Conservation (phyloP, 2,329 filamentous ascomycete species). For the Phoma sp. region DNA sequence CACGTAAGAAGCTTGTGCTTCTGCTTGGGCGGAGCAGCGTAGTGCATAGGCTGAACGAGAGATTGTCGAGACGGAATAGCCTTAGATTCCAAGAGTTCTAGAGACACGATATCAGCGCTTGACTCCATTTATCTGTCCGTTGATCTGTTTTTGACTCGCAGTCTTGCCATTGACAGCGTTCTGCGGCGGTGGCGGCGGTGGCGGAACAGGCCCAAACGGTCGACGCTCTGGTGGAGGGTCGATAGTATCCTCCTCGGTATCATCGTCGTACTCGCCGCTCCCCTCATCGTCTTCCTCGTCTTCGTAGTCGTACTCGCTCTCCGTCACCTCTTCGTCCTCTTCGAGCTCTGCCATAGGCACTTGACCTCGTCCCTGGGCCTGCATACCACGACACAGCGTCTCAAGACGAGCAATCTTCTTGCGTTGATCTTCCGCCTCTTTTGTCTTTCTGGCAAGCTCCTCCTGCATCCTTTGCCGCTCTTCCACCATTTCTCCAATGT, state of each 20-base stretch:
- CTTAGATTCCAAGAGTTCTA: slow-evolving; percentile 1
- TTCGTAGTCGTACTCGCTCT: slow-evolving; percentile 51
- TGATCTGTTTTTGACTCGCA: slow-evolving; percentile 47
- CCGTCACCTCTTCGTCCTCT: slow-evolving; percentile 62
- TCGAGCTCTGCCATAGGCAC: slow-evolving; percentile 58
- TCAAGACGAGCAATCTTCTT: slow-evolving; percentile 91
- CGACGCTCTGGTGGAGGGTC: slow-evolving; percentile 40
- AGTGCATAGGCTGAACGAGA: not conserved
- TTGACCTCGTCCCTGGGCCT: slow-evolving; percentile 85
- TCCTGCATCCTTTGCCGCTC: slow-evolving; percentile 79
- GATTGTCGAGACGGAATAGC: not conserved
- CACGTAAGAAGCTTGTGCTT: slow-evolving; percentile 7
- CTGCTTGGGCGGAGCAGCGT: not conserved
- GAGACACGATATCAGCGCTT: slow-evolving; percentile 40
- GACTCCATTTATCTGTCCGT: slow-evolving; percentile 48
- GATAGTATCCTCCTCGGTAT: slow-evolving; percentile 61
- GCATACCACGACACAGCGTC: slow-evolving; percentile 94
- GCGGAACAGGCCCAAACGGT: slow-evolving; percentile 47
- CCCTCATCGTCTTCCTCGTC: slow-evolving; percentile 50
- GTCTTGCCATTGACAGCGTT: slow-evolving; percentile 39
- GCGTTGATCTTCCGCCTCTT: slow-evolving; percentile 77
- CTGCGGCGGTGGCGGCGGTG: slow-evolving; percentile 45
- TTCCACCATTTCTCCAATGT: slow-evolving; percentile 96
- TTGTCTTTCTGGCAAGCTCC: slow-evolving; percentile 73
- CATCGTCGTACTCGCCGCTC: slow-evolving; percentile 61